These are phyloP conservation scores for Danielia oregonensis DNA, from an alignment of 805 yeast species.

Conservation along the genomic window DNA sequence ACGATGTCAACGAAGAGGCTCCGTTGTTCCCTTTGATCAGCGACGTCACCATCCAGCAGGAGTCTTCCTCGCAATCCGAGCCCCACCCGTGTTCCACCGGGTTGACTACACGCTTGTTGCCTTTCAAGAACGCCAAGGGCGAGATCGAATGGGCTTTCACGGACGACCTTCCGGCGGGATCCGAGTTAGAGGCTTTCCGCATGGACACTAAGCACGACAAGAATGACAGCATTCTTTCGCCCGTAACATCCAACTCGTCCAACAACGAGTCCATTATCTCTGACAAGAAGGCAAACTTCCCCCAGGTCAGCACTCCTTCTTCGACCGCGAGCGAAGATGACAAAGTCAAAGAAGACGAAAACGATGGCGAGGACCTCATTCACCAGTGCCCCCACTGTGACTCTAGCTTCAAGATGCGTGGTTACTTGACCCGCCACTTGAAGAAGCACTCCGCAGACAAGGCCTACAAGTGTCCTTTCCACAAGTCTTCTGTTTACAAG, in stretches of 20 bases:
- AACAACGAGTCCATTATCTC: slow-evolving; percentile 29
- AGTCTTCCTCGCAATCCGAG: slow-evolving; percentile 2
- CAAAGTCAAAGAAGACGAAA: slow-evolving; percentile 15
- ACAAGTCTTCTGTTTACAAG: slow-evolving; percentile 30
- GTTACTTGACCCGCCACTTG: slow-evolving; percentile 53
- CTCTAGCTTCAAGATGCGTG: slow-evolving; percentile 47
- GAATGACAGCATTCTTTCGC: slow-evolving; percentile 22
- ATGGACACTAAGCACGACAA: slow-evolving; percentile 6
- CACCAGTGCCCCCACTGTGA: slow-evolving; percentile 49
- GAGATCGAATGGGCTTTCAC: slow-evolving; percentile 57
- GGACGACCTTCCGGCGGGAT: slow-evolving; percentile 31
- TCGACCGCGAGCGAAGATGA: slow-evolving; percentile 25
- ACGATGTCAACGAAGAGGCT: background rate
- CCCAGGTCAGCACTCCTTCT: slow-evolving; percentile 29
- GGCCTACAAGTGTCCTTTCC: slow-evolving; percentile 56
- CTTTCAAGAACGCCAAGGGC: slow-evolving; percentile 49
- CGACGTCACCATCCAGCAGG: background rate
- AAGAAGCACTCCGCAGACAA: slow-evolving; percentile 48
- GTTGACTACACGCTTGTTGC: slow-evolving; percentile 45
- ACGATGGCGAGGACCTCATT: slow-evolving; percentile 13
- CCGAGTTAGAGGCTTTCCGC: slow-evolving; percentile 25
- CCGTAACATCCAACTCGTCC: slow-evolving; percentile 37
- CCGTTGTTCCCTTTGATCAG: slow-evolving; percentile 14
- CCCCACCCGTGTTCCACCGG: slow-evolving; percentile 48
- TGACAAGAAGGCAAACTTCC: slow-evolving; percentile 12